phyloP scores from a whole-genome alignment of 495 filamentous ascomycete species.

The Neurospora intermedia region DNA sequence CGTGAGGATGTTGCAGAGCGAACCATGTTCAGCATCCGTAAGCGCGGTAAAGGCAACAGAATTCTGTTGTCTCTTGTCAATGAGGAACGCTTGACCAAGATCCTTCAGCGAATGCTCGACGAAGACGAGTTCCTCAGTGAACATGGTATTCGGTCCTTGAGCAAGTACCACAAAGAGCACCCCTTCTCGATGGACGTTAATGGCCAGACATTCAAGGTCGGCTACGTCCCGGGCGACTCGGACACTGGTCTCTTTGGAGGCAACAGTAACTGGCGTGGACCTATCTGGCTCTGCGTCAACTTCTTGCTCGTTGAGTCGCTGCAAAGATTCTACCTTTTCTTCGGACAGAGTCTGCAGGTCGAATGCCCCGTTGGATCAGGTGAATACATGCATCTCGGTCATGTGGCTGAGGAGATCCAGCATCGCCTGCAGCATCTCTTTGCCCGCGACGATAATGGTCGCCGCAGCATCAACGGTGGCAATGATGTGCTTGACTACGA shows the following conservation, averaged over 20 bases:
- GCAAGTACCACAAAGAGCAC: conserved; percentile 82
- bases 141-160: conserved; percentile 86
- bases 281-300: conserved; percentile 94
- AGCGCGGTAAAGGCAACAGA: conserved; percentile 77
- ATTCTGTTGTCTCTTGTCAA: conserved; percentile 80
- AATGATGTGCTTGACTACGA: conserved; percentile 82
- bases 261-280: conserved; percentile 93
- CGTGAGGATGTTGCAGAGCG: conserved; percentile 73
- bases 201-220: conserved; percentile 76
- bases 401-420: conserved; percentile 94
- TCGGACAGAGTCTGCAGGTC: conserved; percentile 74
- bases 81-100: conserved; percentile 75
- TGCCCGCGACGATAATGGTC: conserved; percentile 68
- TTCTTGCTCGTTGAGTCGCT: conserved; percentile 89
- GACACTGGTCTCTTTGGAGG: conserved; percentile 90
- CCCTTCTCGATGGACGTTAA: conserved; percentile 96
- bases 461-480: conserved; percentile 72
- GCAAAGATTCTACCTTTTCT: conserved; percentile 90
- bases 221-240: conserved; percentile 87
- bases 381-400: conserved; percentile 89
- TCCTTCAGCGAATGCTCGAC: conserved; percentile 82
- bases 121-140: conserved; percentile 86
- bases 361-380: conserved; percentile 93
- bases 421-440: conserved; percentile 91
- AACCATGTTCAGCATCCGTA: conserved; percentile 84